Base-by-base conservation (phyloP, 1,284 basidiomycete genomes). In the Caloboletus firmus region DNA sequence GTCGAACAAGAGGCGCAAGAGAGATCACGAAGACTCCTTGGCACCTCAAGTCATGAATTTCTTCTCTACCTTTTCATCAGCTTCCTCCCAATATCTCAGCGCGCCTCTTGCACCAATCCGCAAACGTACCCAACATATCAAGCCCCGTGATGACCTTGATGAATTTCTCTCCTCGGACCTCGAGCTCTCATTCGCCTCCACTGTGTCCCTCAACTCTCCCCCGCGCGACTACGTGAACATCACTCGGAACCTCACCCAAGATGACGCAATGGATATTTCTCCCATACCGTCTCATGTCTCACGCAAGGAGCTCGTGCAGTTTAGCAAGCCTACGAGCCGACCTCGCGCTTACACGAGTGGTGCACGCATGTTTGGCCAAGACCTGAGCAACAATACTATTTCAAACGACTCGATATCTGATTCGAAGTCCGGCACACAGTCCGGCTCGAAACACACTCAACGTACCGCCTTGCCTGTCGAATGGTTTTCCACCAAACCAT, bases 141-240 rank as follows among this genome's bases (percentile, higher is more conserved):
- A 67, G 45, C 65, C 70, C 44, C 71, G 68, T 54, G 77, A 82
- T 62, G 82, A 87, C 51, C 67, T 82, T 50, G 83, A 89, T 56
- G 81, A 85, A 40, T 85, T 84, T 67, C 76, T 85, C 44, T 83
- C 83, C 28, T 86, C 84, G 13, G 85, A 89, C 63, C 78, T 91
- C 42, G 89, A 91, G 65, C 74, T 83, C 40, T 91, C 89, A 17
- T 91, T 91, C 66, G 87, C 87, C 13, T 89, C 88, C 28, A 88
- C 79, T 58, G 84, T 91, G 69, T 91, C 89, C 8, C 73, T 91
- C 43, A 79, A 87, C 64, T 89, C 88, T 26, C 86, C 89, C 35
- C 75, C 80, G 11, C 77, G 72, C 47, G 74, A 79, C 28, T 62
- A 73, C 52, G 64, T 75, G 52, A 68, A 72, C 43, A 68, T 85